Base-by-base conservation (phyloP, 2,329 filamentous ascomycete species). In the Scedosporium aurantiacum region DNA sequence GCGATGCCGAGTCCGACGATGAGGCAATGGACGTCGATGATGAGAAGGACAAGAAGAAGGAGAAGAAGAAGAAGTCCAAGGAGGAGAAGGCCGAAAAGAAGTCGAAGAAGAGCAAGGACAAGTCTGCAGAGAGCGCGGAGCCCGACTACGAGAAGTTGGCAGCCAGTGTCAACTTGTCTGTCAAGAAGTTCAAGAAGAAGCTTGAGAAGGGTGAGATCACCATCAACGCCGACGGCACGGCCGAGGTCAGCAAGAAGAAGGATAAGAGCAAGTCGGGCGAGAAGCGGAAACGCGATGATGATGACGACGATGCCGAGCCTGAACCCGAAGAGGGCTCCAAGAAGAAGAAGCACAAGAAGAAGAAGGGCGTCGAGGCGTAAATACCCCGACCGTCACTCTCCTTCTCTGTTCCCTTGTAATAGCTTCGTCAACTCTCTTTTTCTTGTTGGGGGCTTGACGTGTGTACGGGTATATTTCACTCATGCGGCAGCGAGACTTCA, bases 111-210 rank as follows among this genome's bases (percentile, higher is more conserved):
- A 65, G 66, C 55, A 65, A 66, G 60, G 65, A 67, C 57, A 75
- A 75, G 66, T 67, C 70, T 18, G 64, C 70, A 63, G 78, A 79
- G 70, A 74, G 82, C 61, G 83, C 73, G 65, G 84, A 79, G 70
- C 80, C 75, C 63, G 82, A 84, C 64, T 83, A 78, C 67, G 79
- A 81, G 71, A 78, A 79, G 54, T 72, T 87, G 55, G 89, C 89
- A 47, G 83, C 82, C 63, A 79, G 82, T 66, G 83, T 86, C 7
- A 88, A 87, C 64, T 78, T 91, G 63, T 88, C 86, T 6, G 82
- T 89, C 60, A 84, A 84, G 77, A 88, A 90, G 76, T 91, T 91
- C 76, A 85, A 88, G 79, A 82, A 86, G 72, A 91, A 91, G 80
- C 85, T 85, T 66, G 88, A 89, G 75, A 82, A 86, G 64, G 89